A percentile compares a stretch with the other conserved stretches of the same genome.
These are phyloP conservation scores for Osmanthus fragrans DNA, from an alignment of 257 asterid genomes.

Conservation along the genomic window DNA sequence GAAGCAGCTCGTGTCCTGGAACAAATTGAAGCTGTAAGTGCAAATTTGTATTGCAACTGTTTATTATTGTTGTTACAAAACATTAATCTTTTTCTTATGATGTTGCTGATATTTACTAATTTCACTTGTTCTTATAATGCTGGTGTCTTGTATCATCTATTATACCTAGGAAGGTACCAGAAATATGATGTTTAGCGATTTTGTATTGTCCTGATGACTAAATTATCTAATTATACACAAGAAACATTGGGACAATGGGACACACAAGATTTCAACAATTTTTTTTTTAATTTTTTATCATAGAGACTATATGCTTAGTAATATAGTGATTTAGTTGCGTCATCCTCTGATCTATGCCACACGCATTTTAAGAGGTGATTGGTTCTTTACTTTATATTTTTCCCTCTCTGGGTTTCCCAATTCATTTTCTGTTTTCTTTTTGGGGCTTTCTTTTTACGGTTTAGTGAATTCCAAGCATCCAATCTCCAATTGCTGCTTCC, in stretches of 20 bases:
- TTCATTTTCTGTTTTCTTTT: background rate
- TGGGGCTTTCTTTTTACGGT: background rate
- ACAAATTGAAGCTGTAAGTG: slow-evolving; percentile 92
- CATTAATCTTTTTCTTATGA: background rate
- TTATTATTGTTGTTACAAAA: background rate
- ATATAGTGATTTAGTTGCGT: background rate
- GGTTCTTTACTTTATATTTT: background rate
- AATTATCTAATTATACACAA: background rate
- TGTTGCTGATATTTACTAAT: background rate
- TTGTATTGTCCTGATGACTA: background rate
- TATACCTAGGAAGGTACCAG: background rate
- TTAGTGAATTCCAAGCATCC: background rate
- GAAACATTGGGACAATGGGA: background rate
- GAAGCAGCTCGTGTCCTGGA: slow-evolving; percentile 72
- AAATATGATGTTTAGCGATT: background rate
- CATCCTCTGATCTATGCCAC: background rate
- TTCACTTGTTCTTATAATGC: background rate
- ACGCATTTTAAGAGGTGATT: background rate
- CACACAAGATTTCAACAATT: background rate
- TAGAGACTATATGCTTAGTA: background rate
- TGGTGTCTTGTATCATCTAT: background rate
- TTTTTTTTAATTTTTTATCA: background rate
- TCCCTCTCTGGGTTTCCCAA: background rate
- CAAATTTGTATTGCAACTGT: slow-evolving; percentile 4
- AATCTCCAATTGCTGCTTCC: background rate